A percentile compares a stretch with the other conserved stretches of the same genome.
These are phyloP conservation scores for Tetrahymena borealis DNA, from an alignment of 73 alveolate species.

Conservation along the genomic window DNA sequence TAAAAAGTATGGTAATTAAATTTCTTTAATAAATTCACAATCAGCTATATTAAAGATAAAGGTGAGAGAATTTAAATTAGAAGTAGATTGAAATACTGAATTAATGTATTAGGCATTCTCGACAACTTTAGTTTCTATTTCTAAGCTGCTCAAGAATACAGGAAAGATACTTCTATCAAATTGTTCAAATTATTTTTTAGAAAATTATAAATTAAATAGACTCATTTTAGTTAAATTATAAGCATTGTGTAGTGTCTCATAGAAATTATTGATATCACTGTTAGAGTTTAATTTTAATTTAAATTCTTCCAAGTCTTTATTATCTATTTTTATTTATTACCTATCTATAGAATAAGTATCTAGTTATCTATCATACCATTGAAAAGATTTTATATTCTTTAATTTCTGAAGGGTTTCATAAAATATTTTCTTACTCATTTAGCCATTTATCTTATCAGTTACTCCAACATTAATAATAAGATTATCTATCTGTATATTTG, in stretches of 20 bases:
- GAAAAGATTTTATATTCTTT: background rate
- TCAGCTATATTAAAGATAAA: background rate
- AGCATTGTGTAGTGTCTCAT: background rate
- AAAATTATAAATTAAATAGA: background rate
- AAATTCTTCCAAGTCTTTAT: background rate
- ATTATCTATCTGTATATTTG: background rate
- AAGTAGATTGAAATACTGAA: background rate
- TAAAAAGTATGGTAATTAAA: background rate
- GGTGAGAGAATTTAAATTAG: background rate
- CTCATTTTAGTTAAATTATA: background rate
- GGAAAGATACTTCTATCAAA: background rate
- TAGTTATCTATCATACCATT: background rate
- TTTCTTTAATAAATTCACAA: background rate
- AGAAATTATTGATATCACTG: background rate
- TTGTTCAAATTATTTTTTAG: background rate
- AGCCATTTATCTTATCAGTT: background rate
- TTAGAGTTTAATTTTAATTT: background rate
- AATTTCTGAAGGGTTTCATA: background rate
- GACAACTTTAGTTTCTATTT: background rate
- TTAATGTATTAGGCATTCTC: background rate
- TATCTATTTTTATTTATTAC: background rate
- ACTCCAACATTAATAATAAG: background rate
- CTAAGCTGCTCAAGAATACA: background rate
- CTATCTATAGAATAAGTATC: background rate
- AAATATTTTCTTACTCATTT: background rate